Percentiles rank a stretch among this genome's conserved stretches.
Evolutionary conservation across 2,329 filamentous ascomycete species (phyloP).

Genomic region (Arthrobotrys conoides): DNA sequence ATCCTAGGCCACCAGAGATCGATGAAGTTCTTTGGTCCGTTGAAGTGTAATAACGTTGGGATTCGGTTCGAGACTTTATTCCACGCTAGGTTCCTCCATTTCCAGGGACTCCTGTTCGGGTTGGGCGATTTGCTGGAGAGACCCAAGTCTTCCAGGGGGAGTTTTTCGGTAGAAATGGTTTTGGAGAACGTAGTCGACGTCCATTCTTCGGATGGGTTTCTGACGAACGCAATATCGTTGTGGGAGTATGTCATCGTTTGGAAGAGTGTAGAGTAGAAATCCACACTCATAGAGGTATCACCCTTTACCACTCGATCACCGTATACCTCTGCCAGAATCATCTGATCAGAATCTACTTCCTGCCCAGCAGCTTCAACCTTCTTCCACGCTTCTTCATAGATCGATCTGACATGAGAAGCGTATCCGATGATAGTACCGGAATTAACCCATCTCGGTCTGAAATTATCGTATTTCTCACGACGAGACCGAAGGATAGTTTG

Average conservation of each 20-base stretch:
- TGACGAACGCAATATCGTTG: constrained; percentile 55
- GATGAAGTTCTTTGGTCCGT: constrained; percentile 57
- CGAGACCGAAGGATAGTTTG: constrained; percentile 65
- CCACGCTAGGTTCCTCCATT: constrained; percentile 55
- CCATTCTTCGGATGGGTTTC: constrained; percentile 45
- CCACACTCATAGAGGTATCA: constrained; percentile 63
- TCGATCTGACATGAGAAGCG: constrained; percentile 65
- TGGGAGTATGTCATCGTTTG: constrained; percentile 61
- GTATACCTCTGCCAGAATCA: constrained; percentile 68
- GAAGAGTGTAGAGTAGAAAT: constrained; percentile 61
- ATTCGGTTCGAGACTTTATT: constrained; percentile 59
- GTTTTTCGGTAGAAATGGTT: constrained; percentile 25
- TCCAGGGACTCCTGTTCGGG: constrained; percentile 57
- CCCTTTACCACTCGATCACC: constrained; percentile 69
- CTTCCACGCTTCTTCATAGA: constrained; percentile 65
- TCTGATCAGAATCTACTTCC: constrained; percentile 68
- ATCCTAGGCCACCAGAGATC: constrained; percentile 60
- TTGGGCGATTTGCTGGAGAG: constrained; percentile 54
- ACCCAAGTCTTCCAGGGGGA: constrained; percentile 44
- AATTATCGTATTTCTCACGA: constrained; percentile 52
- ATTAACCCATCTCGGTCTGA: constrained; percentile 68
- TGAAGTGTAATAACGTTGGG: constrained; percentile 58
- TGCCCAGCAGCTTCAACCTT: constrained; percentile 66
- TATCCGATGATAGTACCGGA: constrained; percentile 70
- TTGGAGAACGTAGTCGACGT: constrained; percentile 48